These are phyloP conservation scores for Cytospora leucostoma DNA, from an alignment of 2,329 filamentous ascomycete species.

Conservation along the genomic window DNA sequence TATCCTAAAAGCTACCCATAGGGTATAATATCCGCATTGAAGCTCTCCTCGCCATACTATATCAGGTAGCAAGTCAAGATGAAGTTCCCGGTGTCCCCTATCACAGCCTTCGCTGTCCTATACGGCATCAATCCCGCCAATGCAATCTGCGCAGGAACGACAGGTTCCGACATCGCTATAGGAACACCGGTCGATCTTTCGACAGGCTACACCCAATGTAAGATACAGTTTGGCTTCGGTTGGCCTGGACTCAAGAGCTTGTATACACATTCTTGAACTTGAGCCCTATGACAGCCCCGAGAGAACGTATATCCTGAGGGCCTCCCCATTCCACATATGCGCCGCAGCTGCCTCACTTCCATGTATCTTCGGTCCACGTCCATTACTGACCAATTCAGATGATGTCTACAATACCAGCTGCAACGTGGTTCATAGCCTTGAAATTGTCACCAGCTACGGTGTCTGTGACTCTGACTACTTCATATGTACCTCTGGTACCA, in stretches of 20 bases:
- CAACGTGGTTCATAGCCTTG: slow-evolving; percentile 14
- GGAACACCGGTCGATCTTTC: slow-evolving; percentile 1
- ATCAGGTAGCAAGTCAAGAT: slow-evolving; percentile 5
- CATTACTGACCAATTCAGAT: slow-evolving; percentile 10
- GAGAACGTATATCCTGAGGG: no score
- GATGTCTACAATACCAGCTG: slow-evolving; percentile 20
- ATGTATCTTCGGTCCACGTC: not conserved
- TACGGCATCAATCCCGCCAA: slow-evolving; percentile 17
- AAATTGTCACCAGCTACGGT: slow-evolving; percentile 5
- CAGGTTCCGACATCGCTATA: slow-evolving; percentile 16
- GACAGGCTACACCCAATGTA: slow-evolving; percentile 19
- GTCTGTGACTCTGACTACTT: slow-evolving; percentile 21
- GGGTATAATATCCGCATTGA: not conserved
- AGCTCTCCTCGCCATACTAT: not conserved
- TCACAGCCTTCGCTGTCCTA: slow-evolving; percentile 17
- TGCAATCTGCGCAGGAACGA: slow-evolving; percentile 14
- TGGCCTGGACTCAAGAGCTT: no score
- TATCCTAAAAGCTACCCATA: not conserved
- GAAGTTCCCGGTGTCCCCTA: slow-evolving; percentile 1
- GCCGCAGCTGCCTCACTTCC: no score
- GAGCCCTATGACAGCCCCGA: no score
- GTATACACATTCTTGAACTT: no score
- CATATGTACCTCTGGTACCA: slow-evolving; percentile 15
- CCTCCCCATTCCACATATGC: no score
- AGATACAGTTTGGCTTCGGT: no score